These are phyloP conservation scores for Phtheirospermum japonicum DNA, from an alignment of 257 asterid genomes.

Conservation along the genomic window DNA sequence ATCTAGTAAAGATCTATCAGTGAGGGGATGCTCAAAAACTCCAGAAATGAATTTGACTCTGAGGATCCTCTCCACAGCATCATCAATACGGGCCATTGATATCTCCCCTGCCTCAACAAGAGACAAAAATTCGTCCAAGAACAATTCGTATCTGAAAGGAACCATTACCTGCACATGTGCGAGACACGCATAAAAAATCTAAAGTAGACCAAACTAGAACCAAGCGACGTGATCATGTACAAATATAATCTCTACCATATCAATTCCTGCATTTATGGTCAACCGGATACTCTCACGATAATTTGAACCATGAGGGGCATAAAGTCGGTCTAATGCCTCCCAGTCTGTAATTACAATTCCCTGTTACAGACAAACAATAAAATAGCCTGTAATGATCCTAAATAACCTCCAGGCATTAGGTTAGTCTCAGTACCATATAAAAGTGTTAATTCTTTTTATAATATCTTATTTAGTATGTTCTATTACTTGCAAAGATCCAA, in stretches of 20 bases:
- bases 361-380: slow-evolving; percentile 35
- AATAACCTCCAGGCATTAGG: too few relatives aligned
- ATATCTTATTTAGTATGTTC: neutral
- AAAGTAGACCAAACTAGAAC: slow-evolving; percentile 9
- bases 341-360: slow-evolving; percentile 86
- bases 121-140: slow-evolving; percentile 67
- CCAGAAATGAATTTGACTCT: slow-evolving; percentile 90
- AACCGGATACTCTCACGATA: slow-evolving; percentile 50
- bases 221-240: slow-evolving; percentile 18
- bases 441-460: neutral
- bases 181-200: slow-evolving; percentile 14
- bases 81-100: slow-evolving; percentile 77
- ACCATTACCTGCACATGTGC: slow-evolving; percentile 82
- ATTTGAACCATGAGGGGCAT: slow-evolving; percentile 58
- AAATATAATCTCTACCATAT: slow-evolving; percentile 52
- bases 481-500: neutral
- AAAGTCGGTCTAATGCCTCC: slow-evolving; percentile 71
- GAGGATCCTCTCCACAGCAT: slow-evolving; percentile 89
- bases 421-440: too few relatives aligned
- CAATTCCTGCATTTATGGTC: slow-evolving; percentile 72
- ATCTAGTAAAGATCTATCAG: slow-evolving; percentile 78
- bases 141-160: slow-evolving; percentile 82
- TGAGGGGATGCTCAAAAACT: slow-evolving; percentile 70
- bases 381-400: neutral
- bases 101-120: slow-evolving; percentile 85